Percentiles rank a stretch among this genome's conserved stretches.
Conservation (phyloP, 805 yeast species). For the Lipomyces anomalus region DNA sequence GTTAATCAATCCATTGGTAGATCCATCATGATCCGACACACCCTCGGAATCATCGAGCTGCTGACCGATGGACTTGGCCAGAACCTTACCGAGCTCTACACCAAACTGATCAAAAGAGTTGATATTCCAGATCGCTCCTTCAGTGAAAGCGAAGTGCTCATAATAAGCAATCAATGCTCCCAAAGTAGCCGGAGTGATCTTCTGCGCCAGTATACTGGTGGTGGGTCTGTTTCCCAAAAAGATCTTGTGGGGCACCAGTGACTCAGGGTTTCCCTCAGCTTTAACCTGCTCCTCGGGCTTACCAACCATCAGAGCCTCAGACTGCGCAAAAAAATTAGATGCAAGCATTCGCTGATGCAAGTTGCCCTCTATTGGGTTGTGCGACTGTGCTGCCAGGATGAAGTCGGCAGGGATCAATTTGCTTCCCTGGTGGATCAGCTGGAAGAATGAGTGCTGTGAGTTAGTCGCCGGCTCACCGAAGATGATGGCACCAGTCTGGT, state of each 20-base stretch:
- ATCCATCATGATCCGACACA: conserved; percentile 73
- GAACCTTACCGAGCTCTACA: conserved; percentile 96
- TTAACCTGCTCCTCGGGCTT: conserved; percentile 63
- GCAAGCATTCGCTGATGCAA: conserved; percentile 97
- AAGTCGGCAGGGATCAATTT: conserved; percentile 96
- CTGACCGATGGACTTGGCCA: conserved; percentile 90
- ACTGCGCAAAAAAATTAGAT: conserved; percentile 97
- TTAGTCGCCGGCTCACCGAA: conserved; percentile 99
- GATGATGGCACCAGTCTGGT: conserved; percentile 91
- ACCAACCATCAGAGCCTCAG: conserved; percentile 96
- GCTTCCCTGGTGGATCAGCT: conserved; percentile 98
- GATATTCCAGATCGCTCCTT: conserved; percentile 99
- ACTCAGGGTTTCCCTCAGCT: conserved; percentile 76
- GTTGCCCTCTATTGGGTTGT: conserved; percentile 92
- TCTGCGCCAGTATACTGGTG: conserved; percentile 90
- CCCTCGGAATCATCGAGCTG: conserved; percentile 64
- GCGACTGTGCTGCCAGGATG: conserved; percentile 94
- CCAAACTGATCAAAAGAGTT: conserved; percentile 99
- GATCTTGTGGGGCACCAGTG: conserved; percentile 87
- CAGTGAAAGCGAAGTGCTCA: conserved; percentile 94
- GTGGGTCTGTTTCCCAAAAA: conserved; percentile 99
- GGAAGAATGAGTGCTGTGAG: conserved; percentile 99
- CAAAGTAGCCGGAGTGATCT: conserved; percentile 91
- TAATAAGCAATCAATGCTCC: conserved; percentile 97
- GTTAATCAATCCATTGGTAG: conserved; percentile 91